Base-by-base conservation (phyloP, 225 moss, liverwort and hornwort species). In the Pleurozium schreberi region DNA sequence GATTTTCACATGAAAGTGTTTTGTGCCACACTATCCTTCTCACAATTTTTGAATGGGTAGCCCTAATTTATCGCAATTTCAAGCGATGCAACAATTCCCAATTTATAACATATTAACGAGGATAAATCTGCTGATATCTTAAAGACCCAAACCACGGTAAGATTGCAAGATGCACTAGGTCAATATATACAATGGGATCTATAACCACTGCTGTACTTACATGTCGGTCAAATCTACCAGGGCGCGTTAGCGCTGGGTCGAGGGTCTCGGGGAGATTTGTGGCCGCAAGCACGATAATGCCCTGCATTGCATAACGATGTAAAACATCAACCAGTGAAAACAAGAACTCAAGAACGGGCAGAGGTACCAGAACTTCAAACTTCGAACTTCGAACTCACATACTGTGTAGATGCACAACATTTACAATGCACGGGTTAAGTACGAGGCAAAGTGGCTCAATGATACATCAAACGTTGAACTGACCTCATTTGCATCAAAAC, bases 401-500 rank as follows among this genome's bases (percentile, higher is more conserved):
- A 11, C 49, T 58, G 59, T 53, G 45, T 34, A 47, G 43, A 47
- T 69, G 47, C 60, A 87, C 40, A 74, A 59, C 14, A 84, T 58
- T 31, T 34, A 78, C 76, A 85, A 28, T 40, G 58, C 64, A 42
- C 14, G 8, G 66, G 6, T 45, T 67, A 80, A 63, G 60, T 23
- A 89, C 9, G 63, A 69, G 76, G 63, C 31, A 49, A 87, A 71
- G 50, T 70, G 75, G 30, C 36, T 76, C n/a, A 63, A 62, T 30
- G n/a, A 52, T 61, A 31, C 77, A 76, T 63, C 76, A 33, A 53
- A 87, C 42, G 64, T 79, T 66, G 9, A 66, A 79, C 87, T 58
- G 50, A 99, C 98, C 99, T 99, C 99, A 81, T 99, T 99, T 76
- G 99, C 95, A 90, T 99, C 99, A 92, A 99, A 99, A 67, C 99